These are phyloP conservation scores for Poronia punctata DNA, from an alignment of 495 filamentous ascomycete genomes.

Conservation along the genomic window DNA sequence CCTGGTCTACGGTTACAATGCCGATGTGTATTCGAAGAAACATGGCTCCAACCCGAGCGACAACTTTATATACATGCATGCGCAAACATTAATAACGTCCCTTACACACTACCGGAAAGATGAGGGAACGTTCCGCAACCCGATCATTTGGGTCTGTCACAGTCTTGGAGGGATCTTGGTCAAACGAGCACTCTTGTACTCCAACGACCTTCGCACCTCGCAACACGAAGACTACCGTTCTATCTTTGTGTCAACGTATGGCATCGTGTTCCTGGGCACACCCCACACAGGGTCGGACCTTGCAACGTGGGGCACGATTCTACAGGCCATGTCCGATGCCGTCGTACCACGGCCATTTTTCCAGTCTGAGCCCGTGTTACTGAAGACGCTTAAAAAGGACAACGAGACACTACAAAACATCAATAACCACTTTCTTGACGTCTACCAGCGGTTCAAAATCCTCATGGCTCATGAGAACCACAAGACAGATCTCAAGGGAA, in stretches of 20 bases:
- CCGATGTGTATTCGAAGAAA: conserved; percentile 55
- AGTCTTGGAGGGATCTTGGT: conserved; percentile 76
- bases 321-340: conserved; percentile 65
- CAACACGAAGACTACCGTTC: conserved; percentile 68
- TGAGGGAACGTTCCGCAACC: conserved; percentile 51
- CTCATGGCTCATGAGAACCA: conserved; percentile 62
- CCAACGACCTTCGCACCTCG: conserved; percentile 54
- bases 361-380: conserved; percentile 60
- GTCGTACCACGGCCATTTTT: conserved; percentile 65
- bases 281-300: conserved; percentile 74
- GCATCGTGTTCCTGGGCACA: conserved; percentile 81
- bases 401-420: conserved; percentile 78
- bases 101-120: conserved; percentile 45
- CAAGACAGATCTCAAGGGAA: conserved; percentile 57
- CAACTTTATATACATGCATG: conserved; percentile 77
- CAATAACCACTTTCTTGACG: conserved; percentile 67
- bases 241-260: conserved; percentile 76
- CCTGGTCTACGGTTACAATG: conserved; percentile 80
- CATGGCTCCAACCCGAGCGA: conserved; percentile 43
- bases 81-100: conserved; percentile 67
- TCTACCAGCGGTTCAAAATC: conserved; percentile 65
- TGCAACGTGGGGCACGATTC: conserved; percentile 67
- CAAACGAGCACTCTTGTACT: conserved; percentile 57
- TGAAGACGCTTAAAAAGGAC: conserved; percentile 66
- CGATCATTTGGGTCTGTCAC: conserved; percentile 83